phyloP scores from a whole-genome alignment of 805 yeast genomes.

The Suhomyces faveliae region DNA sequence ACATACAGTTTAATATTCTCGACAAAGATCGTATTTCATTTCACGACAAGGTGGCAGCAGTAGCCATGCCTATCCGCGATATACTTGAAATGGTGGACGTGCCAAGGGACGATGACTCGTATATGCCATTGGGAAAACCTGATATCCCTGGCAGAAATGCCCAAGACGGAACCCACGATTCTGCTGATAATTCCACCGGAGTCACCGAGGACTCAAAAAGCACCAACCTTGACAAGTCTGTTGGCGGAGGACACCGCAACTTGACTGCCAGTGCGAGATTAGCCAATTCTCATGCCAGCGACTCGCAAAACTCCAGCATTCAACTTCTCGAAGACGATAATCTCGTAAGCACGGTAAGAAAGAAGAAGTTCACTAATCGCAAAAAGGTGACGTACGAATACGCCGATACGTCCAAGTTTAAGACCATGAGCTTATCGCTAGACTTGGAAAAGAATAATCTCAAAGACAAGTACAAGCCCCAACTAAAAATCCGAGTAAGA shows the following conservation, averaged over 20 bases:
- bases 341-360: constrained; percentile 27
- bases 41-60: constrained; percentile 78
- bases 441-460: constrained; percentile 30
- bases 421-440: constrained; percentile 39
- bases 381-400: constrained; percentile 27
- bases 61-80: constrained; percentile 54
- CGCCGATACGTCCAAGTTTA: constrained; percentile 42
- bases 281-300: not conserved
- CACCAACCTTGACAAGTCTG: not conserved
- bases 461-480: constrained; percentile 47
- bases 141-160: not conserved
- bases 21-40: constrained; percentile 83
- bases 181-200: not conserved
- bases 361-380: constrained; percentile 28
- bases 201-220: not conserved
- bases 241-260: not conserved
- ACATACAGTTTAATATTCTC: constrained; percentile 67
- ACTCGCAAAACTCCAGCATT: constrained; percentile 16
- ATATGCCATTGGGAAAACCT: constrained; percentile 3
- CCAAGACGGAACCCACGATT: not conserved
- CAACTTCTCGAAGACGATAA: constrained; percentile 28
- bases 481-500: constrained; percentile 56
- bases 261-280: not conserved
- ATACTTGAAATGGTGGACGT: constrained; percentile 40
- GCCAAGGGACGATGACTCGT: not conserved